Conservation (phyloP, 192 early-diverging fungal genomes). For the Backusella australiensis region DNA sequence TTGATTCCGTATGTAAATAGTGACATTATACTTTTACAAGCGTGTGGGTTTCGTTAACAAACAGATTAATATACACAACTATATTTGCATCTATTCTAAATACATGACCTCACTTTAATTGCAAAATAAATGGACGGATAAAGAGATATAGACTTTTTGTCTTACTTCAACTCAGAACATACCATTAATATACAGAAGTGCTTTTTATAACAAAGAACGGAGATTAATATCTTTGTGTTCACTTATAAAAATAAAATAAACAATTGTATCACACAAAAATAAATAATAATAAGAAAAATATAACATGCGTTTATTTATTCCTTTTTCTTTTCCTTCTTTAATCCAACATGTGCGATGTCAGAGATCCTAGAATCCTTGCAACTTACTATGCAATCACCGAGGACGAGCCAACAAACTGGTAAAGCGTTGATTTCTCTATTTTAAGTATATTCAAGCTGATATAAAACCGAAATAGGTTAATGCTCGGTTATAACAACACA, state of each 20-base stretch:
- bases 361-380: constrained; percentile 52
- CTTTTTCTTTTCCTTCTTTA: not conserved
- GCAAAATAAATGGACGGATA: too few relatives aligned
- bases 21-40: not conserved
- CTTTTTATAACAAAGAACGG: not conserved
- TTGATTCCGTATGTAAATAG: not conserved
- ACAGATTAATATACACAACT: not conserved
- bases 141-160: too few relatives aligned
- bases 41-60: not conserved
- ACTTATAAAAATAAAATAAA: not conserved
- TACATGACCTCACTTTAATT: not conserved
- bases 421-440: not conserved
- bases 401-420: constrained; percentile 58
- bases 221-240: constrained; percentile 1
- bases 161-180: not conserved
- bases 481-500: constrained; percentile 61
- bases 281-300: not conserved
- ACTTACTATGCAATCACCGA: constrained; percentile 54
- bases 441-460: not conserved
- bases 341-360: constrained; percentile 48
- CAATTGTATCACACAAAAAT: not conserved
- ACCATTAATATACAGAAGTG: not conserved
- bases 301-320: not conserved
- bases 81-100: not conserved
- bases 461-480: constrained; percentile 40